Evolutionary conservation across 805 yeast species (phyloP).

Genomic region (Helenozyma baotianmanensis): DNA sequence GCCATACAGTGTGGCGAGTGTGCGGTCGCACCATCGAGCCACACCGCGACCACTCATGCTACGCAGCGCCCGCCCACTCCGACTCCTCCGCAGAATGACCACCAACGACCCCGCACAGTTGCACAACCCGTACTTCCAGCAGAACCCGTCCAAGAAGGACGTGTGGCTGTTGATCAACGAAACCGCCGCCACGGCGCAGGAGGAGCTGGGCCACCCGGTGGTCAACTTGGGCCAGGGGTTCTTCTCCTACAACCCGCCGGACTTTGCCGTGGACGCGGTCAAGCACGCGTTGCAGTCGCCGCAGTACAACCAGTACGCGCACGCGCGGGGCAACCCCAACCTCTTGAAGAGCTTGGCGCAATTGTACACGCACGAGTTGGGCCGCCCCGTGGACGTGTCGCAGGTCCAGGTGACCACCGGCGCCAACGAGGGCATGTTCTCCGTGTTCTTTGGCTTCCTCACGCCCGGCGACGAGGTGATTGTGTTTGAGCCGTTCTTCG

Average conservation of each 20-base stretch:
- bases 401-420: conserved; percentile 88
- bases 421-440: conserved; percentile 91
- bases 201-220: conserved; percentile 66
- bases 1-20: no score
- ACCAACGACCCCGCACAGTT: conserved; percentile 18
- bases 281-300: conserved; percentile 69
- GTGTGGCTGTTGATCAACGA: conserved; percentile 95
- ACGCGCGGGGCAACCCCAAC: conserved; percentile 79
- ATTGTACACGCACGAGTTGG: conserved; percentile 66
- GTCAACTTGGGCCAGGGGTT: conserved; percentile 95
- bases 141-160: conserved; percentile 68
- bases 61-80: no score
- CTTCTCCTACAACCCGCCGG: conserved; percentile 93
- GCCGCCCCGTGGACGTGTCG: conserved; percentile 48
- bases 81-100: no score
- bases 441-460: conserved; percentile 80
- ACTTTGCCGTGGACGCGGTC: conserved; percentile 84
- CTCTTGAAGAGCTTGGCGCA: conserved; percentile 65
- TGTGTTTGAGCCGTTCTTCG: conserved; percentile 95
- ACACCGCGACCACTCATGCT: no score
- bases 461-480: conserved; percentile 91
- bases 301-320: conserved; percentile 86
- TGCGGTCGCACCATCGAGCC: no score
- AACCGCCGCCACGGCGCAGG: conserved; percentile 81
- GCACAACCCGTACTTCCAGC: conserved; percentile 60